These are phyloP conservation scores for Cercospora sp. DNA, from an alignment of 2,329 filamentous ascomycete genomes.

Conservation along the genomic window DNA sequence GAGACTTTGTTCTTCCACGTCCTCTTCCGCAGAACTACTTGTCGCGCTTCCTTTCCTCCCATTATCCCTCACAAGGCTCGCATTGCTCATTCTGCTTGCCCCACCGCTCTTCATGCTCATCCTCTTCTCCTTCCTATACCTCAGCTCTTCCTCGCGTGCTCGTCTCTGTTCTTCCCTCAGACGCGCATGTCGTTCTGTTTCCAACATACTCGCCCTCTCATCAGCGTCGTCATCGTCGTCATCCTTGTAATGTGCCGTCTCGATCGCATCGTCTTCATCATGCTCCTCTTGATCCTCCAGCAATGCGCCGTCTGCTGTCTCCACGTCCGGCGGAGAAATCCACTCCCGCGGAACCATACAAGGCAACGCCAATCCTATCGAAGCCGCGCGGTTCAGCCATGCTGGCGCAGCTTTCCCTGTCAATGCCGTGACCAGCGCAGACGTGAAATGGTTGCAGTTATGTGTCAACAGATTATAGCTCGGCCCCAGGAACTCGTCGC, in stretches of 20 bases:
- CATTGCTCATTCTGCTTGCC: constrained; percentile 18
- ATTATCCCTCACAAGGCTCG: background rate
- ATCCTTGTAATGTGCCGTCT: constrained; percentile 14
- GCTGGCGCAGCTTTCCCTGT: constrained; percentile 68
- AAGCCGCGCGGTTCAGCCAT: constrained; percentile 83
- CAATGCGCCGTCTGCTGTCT: constrained; percentile 69
- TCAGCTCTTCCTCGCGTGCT: constrained; percentile 27
- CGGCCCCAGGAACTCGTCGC: constrained; percentile 71
- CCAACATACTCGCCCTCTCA: constrained; percentile 13
- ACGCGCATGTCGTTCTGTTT: constrained; percentile 27
- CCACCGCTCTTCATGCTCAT: background rate
- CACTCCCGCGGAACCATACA: constrained; percentile 81
- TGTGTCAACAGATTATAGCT: constrained; percentile 78
- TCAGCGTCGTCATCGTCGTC: constrained; percentile 3
- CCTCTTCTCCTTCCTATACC: constrained; percentile 7
- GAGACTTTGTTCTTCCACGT: constrained; percentile 22
- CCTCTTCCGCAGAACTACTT: constrained; percentile 12
- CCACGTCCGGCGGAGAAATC: constrained; percentile 76
- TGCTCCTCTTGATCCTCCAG: constrained; percentile 58
- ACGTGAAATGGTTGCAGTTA: constrained; percentile 90
- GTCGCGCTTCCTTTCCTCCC: background rate
- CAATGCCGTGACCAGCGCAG: constrained; percentile 70
- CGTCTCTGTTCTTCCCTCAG: constrained; percentile 36
- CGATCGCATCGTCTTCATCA: constrained; percentile 40
- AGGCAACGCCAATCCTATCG: constrained; percentile 75